Evolutionary conservation across 352 stramenopile genomes (phyloP).

Genomic region (Globisporangium paddicum): DNA sequence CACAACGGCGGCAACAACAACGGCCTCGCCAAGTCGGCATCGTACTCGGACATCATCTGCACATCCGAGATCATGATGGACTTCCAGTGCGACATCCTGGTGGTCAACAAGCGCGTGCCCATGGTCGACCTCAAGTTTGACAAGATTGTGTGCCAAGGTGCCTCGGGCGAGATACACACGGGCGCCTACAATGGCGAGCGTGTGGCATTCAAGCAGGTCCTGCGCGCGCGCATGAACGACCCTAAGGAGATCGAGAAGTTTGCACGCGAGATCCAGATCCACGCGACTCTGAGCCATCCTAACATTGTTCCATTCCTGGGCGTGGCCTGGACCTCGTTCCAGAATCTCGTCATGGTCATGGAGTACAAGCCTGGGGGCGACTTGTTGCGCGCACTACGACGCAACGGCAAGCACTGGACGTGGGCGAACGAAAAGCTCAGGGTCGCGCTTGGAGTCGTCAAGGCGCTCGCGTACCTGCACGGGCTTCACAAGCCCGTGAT

Average conservation of each 20-base stretch:
- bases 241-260: slow-evolving; percentile 49
- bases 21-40: slow-evolving; percentile 17
- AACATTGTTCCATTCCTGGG: slow-evolving; percentile 55
- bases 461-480: slow-evolving; percentile 48
- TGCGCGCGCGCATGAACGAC: slow-evolving; percentile 31
- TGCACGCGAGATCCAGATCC: slow-evolving; percentile 49
- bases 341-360: slow-evolving; percentile 44
- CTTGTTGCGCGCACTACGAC: slow-evolving; percentile 15
- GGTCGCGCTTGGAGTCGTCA: slow-evolving; percentile 37
- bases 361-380: slow-evolving; percentile 42
- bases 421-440: slow-evolving; percentile 46
- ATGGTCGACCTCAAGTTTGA: slow-evolving; percentile 47
- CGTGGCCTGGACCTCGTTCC: slow-evolving; percentile 58
- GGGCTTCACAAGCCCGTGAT: slow-evolving; percentile 29
- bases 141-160: slow-evolving; percentile 30
- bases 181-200: slow-evolving; percentile 23
- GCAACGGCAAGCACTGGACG: slow-evolving; percentile 10
- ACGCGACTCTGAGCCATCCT: slow-evolving; percentile 39
- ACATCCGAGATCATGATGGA: slow-evolving; percentile 38
- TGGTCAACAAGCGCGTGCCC: slow-evolving; percentile 40
- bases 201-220: slow-evolving; percentile 45
- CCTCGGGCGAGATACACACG: slow-evolving; percentile 37
- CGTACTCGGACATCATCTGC: slow-evolving; percentile 41
- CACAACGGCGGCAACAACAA: slow-evolving; percentile 12
- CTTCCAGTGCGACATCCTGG: slow-evolving; percentile 44